phyloP scores from a whole-genome alignment of 176 grass and related monocot genomes.

The Oryza brachyantha region DNA sequence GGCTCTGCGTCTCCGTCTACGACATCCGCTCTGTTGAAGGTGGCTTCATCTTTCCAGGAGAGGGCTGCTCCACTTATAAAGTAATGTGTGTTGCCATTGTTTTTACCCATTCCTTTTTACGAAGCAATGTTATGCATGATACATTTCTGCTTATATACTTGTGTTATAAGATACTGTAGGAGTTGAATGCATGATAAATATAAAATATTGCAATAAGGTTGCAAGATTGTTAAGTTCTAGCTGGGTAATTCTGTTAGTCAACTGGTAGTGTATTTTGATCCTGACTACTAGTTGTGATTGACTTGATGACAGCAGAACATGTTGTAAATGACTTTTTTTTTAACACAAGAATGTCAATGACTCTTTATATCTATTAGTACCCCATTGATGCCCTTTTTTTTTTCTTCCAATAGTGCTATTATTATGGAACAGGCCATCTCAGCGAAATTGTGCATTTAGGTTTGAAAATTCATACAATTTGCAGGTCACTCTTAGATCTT shows the following conservation, averaged over 20 bases:
- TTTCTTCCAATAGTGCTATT: background rate
- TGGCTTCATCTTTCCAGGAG: constrained; percentile 69
- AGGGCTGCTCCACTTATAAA: constrained; percentile 76
- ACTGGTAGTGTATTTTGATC: background rate
- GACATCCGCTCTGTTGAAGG: constrained; percentile 70
- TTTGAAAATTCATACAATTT: background rate
- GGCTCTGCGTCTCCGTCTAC: constrained; percentile 77
- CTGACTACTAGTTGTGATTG: background rate
- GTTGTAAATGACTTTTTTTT: background rate
- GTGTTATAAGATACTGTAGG: background rate
- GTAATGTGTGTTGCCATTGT: constrained; percentile 34
- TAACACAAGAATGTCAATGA: background rate
- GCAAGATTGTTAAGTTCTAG: background rate
- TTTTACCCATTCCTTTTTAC: background rate
- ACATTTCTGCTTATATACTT: background rate
- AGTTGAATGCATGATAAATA: background rate
- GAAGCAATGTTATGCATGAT: background rate
- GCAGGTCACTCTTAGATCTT: background rate
- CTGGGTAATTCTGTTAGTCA: background rate
- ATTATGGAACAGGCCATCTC: background rate
- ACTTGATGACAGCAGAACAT: background rate
- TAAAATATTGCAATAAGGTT: background rate
- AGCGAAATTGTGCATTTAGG: background rate
- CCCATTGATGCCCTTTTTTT: background rate
- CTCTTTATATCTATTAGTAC: background rate